These are phyloP conservation scores for Xylaria grammica DNA, from an alignment of 495 filamentous ascomycete species.

Conservation along the genomic window DNA sequence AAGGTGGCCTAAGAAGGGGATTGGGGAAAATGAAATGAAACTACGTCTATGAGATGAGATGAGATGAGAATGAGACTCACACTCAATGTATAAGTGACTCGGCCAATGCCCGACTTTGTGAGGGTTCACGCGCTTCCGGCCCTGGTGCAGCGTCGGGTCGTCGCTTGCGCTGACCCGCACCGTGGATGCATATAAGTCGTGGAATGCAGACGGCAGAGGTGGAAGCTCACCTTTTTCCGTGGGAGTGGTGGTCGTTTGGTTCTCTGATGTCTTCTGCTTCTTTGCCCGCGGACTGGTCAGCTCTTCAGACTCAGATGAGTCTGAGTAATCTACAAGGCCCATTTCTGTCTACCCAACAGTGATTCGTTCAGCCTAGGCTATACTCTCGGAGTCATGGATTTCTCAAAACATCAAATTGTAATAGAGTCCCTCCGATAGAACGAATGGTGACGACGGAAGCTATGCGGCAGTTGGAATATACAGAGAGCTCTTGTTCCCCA, in stretches of 20 bases:
- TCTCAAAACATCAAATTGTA: too few relatives aligned
- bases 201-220: slow-evolving; percentile 81
- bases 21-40: not conserved
- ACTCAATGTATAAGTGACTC: slow-evolving; percentile 91
- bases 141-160: slow-evolving; percentile 83
- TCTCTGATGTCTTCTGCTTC: slow-evolving; percentile 35
- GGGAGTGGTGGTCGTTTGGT: slow-evolving; percentile 2
- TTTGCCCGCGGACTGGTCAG: slow-evolving; percentile 20
- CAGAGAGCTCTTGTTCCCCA: too few relatives aligned
- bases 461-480: too few relatives aligned
- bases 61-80: slow-evolving; percentile 55
- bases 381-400: too few relatives aligned
- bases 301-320: slow-evolving; percentile 47
- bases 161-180: slow-evolving; percentile 76
- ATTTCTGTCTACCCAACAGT: slow-evolving; percentile 36
- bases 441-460: too few relatives aligned
- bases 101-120: slow-evolving; percentile 93
- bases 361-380: not conserved
- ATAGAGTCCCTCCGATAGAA: too few relatives aligned
- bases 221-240: slow-evolving; percentile 57
- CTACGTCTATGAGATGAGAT: not conserved
- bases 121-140: slow-evolving; percentile 77
- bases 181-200: slow-evolving; percentile 86
- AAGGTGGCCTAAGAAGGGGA: not conserved
- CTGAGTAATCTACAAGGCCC: slow-evolving; percentile 76